Conservation (phyloP, 2,329 filamentous ascomycete genomes). For the Penicillium sumatraense region DNA sequence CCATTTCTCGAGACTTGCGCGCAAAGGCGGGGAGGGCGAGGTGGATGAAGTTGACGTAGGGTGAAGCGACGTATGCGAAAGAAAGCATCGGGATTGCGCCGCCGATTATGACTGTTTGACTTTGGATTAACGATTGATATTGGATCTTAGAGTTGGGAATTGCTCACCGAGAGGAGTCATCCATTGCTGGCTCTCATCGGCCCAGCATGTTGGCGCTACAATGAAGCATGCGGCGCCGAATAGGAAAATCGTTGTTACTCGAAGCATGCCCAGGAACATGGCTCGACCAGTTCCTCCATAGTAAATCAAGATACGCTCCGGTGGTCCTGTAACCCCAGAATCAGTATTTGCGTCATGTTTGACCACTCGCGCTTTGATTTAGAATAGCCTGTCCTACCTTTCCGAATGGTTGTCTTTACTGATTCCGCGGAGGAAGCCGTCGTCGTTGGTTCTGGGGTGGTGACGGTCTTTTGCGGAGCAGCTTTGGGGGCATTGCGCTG, state of each 20-base stretch:
- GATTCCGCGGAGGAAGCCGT: slow-evolving; percentile 17
- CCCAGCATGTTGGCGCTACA: slow-evolving; percentile 63
- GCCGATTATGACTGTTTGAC: slow-evolving; percentile 57
- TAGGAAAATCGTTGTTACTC: slow-evolving; percentile 72
- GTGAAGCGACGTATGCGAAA: slow-evolving; percentile 67
- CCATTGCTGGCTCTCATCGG: slow-evolving; percentile 49
- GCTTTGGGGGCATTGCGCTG: slow-evolving; percentile 26
- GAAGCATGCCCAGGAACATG: slow-evolving; percentile 71
- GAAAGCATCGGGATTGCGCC: slow-evolving; percentile 69
- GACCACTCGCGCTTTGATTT: not conserved
- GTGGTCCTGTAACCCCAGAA: slow-evolving; percentile 33
- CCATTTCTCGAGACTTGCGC: slow-evolving; percentile 59
- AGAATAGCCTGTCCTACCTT: slow-evolving; percentile 29
- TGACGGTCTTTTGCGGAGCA: slow-evolving; percentile 24
- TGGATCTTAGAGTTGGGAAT: not conserved
- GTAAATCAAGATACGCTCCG: slow-evolving; percentile 67
- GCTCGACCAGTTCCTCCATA: slow-evolving; percentile 72
- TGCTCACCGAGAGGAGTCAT: slow-evolving; percentile 46
- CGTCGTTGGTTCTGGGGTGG: slow-evolving; percentile 16
- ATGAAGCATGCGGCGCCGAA: slow-evolving; percentile 69
- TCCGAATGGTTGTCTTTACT: slow-evolving; percentile 30
- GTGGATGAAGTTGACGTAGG: slow-evolving; percentile 75
- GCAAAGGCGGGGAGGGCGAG: slow-evolving; percentile 70
- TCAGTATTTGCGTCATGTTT: slow-evolving; percentile 13
- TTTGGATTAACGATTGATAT: not conserved